Evolutionary conservation across 129 eudicot species (phyloP), one percentile per base, ranked within the genome.

Genomic region (Kitagawia praeruptora): DNA sequence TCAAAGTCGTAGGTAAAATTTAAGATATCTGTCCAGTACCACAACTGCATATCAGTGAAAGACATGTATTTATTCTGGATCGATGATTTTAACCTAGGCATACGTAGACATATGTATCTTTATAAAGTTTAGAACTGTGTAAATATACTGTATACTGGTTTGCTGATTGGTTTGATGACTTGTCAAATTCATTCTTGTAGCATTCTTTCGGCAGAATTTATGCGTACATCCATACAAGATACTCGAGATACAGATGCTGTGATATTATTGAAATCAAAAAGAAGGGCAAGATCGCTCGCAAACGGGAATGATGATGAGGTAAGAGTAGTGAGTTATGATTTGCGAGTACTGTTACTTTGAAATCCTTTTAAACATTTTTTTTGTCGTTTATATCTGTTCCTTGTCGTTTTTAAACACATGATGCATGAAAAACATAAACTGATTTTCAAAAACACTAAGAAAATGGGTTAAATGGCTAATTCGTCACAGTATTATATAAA

Each of bases 171-270:
- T 85, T 75, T 78, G 76, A 85, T 88, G 88, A 85, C 99, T 84
- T 80, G 80, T 74, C 79, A 78, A 79, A 85, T 96, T 84, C 86
- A 88, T 86, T 87, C 86, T 81, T 96, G 98, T 96, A 96, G 99
- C 96, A 90, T 96, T 92, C 99, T 96, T 92, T 90, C 98, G 84
- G 93, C 97, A 87, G 99, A 96, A 87, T 96, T 96, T 90, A 84
- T 96, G 90, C 98, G 87, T 83, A 90, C 87, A 85, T 87, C 97
- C 77, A 77, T 85, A 71, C 95, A 79, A 80, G 97, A 85, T 81
- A 80, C 91, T 81, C 95, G 91, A 45, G 82, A 85, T 77, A 75
- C 76, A 81, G 98, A 90, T 89, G 85, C 71, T 37, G 72, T 84
- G 77, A 84, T 87, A 51, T 51, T 88, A 70, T 85, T 86, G 15